Percentiles rank a stretch among this genome's conserved stretches.
phyloP scores from a whole-genome alignment of 1,284 basidiomycete species.

The Anthracocystis panici-leucophaei region DNA sequence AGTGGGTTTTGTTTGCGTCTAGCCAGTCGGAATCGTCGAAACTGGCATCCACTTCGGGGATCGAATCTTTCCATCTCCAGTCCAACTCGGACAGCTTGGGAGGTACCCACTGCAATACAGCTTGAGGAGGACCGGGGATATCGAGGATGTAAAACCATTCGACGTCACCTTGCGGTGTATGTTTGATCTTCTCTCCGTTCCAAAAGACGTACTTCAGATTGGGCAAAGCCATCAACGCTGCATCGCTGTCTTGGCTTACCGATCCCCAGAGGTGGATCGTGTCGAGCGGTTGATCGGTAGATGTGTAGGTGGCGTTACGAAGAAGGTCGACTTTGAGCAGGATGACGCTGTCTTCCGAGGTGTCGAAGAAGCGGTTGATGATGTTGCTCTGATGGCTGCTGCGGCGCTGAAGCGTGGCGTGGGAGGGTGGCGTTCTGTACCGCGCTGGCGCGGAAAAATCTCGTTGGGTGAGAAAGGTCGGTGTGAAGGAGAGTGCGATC shows the following conservation, averaged over 20 bases:
- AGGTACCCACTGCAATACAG: slow-evolving; percentile 19
- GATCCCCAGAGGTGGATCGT: slow-evolving; percentile 37
- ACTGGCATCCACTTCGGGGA: slow-evolving; percentile 76
- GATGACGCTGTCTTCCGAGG: slow-evolving; percentile 27
- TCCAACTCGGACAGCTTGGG: slow-evolving; percentile 52
- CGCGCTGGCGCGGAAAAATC: slow-evolving; percentile 28
- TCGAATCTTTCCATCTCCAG: slow-evolving; percentile 79
- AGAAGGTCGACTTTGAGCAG: slow-evolving; percentile 33
- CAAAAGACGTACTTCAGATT: slow-evolving; percentile 26
- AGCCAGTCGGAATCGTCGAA: slow-evolving; percentile 73
- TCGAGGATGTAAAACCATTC: slow-evolving; percentile 20
- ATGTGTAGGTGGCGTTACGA: slow-evolving; percentile 44
- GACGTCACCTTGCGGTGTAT: not conserved
- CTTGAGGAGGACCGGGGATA: slow-evolving; percentile 20
- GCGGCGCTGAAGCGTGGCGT: not conserved
- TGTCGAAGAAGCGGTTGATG: slow-evolving; percentile 32
- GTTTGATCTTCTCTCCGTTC: slow-evolving; percentile 27
- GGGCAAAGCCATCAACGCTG: slow-evolving; percentile 23
- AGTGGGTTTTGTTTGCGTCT: slow-evolving; percentile 77
- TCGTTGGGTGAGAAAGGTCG: slow-evolving; percentile 8
- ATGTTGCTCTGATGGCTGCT: slow-evolving; percentile 1
- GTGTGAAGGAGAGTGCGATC: slow-evolving; percentile 14
- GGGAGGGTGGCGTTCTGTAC: not conserved
- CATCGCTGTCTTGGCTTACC: not conserved
- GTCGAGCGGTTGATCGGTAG: slow-evolving; percentile 20